Evolutionary conservation across 1,139 yeast species (phyloP), one percentile per base, ranked within the genome.

Genomic region (Hansenula sp.): DNA sequence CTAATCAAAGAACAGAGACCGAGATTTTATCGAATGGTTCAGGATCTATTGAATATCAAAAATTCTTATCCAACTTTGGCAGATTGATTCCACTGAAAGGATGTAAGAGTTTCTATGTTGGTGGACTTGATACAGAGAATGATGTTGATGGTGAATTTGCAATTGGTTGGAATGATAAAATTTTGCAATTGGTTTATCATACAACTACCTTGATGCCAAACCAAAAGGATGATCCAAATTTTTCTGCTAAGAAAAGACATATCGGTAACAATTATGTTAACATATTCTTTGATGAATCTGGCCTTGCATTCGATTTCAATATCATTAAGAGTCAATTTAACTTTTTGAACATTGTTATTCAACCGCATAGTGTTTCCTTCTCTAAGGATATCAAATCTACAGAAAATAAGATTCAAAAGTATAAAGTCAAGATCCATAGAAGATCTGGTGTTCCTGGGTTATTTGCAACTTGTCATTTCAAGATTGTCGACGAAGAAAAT

Each of bases 241-340:
- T 67, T 41, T 76, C 84, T 16, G 63, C 74, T 58, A 89, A 88
- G 62, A 89, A 89, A 62, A 67, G 93, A 44, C 96, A 89, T 59
- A 84, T 89, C 52, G 96, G 96, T 5, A 89, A 89, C 65, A 79
- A 88, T 60, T 82, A 81, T 60, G 94, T 89, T 44, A 86, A 85
- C 57, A 78, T 88, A 36, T 88, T 76, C 60, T 89, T 79, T 64
- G 89, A 88, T 58, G 96, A 88, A 53, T 80, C 90, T 13, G 79
- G 80, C 1, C 62, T 67, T 12, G 78, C 81, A 8, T 86, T 85
- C 64, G 77, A 84, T 51, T 85, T 86, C 66, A 85, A 85, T 53
- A 63, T 81, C 35, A 79, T 89, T 50, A 76, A 78, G 59, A 78
- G 90, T 15, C 96, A 89, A 63, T 89, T 89, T 70, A 88, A 85